These are phyloP conservation scores for Leccinum pallidistipes DNA, from an alignment of 1,284 basidiomycete genomes.

Conservation along the genomic window DNA sequence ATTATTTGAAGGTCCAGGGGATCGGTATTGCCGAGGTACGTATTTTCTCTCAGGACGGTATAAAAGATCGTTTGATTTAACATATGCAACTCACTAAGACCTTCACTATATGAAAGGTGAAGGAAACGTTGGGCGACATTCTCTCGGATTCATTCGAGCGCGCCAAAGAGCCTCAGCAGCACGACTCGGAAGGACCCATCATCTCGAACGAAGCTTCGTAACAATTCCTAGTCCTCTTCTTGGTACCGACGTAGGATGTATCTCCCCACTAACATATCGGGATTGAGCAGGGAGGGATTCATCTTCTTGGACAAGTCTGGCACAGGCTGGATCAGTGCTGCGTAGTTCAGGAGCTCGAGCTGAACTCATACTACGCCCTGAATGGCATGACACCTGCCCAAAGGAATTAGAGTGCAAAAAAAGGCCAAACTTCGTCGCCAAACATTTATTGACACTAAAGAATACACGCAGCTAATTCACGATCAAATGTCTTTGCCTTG, in stretches of 20 bases:
- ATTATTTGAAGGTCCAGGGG: conserved; percentile 96
- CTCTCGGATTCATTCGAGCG: conserved; percentile 81
- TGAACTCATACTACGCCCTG: conserved; percentile 74
- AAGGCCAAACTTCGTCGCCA: conserved; percentile 97
- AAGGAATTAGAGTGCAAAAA: conserved; percentile 84
- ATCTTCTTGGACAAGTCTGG: conserved; percentile 98
- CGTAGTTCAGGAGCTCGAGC: conserved; percentile 30
- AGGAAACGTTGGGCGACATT: conserved; percentile 90
- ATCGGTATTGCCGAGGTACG: conserved; percentile 90
- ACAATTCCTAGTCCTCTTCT: conserved; percentile 83
- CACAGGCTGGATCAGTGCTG: conserved; percentile 21
- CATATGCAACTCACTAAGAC: conserved; percentile 72
- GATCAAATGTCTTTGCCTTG: conserved; percentile 93
- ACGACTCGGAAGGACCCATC: conserved; percentile 81
- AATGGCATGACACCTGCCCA: conserved; percentile 99
- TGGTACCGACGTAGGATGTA: conserved; percentile 98
- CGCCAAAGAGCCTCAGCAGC: conserved; percentile 71
- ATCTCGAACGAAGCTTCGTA: conserved; percentile 95
- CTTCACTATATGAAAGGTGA: conserved; percentile 84
- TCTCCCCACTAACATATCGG: conserved; percentile 88
- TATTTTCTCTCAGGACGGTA: background rate
- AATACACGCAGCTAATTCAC: conserved; percentile 93
- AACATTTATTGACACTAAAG: conserved; percentile 87
- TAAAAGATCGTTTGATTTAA: conserved; percentile 4
- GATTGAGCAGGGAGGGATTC: conserved; percentile 84